Base-by-base conservation (phyloP, 2,329 filamentous ascomycete species). In the Penicillium fuscoglaucum region DNA sequence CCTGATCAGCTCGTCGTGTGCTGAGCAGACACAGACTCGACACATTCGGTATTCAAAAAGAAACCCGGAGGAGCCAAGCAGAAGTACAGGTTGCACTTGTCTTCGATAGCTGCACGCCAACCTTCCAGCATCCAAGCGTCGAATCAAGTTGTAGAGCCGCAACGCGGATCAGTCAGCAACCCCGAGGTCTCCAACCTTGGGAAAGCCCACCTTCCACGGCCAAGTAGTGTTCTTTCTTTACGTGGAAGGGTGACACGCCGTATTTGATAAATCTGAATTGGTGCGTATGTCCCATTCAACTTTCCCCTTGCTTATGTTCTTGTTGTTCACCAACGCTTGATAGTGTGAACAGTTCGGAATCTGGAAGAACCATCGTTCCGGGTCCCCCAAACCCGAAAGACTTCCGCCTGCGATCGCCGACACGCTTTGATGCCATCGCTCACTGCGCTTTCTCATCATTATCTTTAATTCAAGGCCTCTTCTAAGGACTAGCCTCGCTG, bases 311-410 rank as follows among this genome's bases (percentile, higher is more conserved):
- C 62, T 69, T 52, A 62, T 56, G 52, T 56, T 41, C 44, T 35
- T 53, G 39, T 55, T 57, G 55, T 59, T 65, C 58, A 56, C 26
- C 35, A 46, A 21, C 44, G 44, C 40, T 50, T 31, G 53, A 52
- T 37, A 51, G 47, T 35, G 28, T 50, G 28, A 35, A 50, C 46
- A 41, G 44, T 49, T 55, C 46, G 61, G 58, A 52, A 10, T 28
- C 55, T 71, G 71, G 71, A 74, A 72, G 72, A 74, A 74, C 70
- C 58, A 56, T 52, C 56, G 47, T 61, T 68, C 71, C 71, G 71
- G 28, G 24, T 60, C 61, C 58, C 61, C 61, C 65, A 63, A 67
- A 66, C 57, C 66, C 61, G 61, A 69, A 72, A 69, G 66, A 65
- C 66, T 68, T 68, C 62, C 59, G 58, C 56, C 60, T 61, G 52